Evolutionary conservation across 495 filamentous ascomycete species (phyloP), one percentile per base, ranked within the genome.

Genomic region (Pyrenopolyporus hunteri): DNA sequence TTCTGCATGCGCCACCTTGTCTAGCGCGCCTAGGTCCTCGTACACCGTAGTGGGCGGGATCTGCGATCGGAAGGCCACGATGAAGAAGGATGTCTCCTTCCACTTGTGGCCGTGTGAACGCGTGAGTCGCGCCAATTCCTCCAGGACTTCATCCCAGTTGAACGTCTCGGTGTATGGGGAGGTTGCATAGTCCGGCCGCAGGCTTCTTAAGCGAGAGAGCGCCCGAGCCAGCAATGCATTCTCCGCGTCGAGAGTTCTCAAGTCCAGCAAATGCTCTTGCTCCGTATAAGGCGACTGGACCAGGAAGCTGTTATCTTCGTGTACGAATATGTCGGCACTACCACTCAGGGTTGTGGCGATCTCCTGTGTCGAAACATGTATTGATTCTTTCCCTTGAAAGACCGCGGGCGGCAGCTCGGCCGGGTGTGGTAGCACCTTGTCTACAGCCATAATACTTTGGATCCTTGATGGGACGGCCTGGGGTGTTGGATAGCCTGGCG

Each of bases 41-140:
- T 80, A 79, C 58, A 89, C 82, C 0, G 84, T 86, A 6, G 78
- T 82, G 1, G 81, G 80, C 4, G 81, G 79, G 13, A 94, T 82
- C 50, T 74, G 80, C 0, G 90, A 94, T 1, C 90, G 82, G 73
- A 96, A 96, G 6, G 85, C 86, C 14, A 97, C 90, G 33, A 95
- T 78, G 63, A 92, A 96, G 77, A 93, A 96, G 25, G 77, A 76
- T 44, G 80, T 80, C 32, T 78, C 74, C 43, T 78, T 83, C 87
- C 89, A 95, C 0, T 58, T 43, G 52, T 85, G 80, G n/a, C 76
- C 71, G 2, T 76, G 74, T 16, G 70, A 59, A 4, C 70, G 70
- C 33, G 52, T 75, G 40, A 88, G 71, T 1, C 76, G 58, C 54
- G 70, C 73, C 37, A 93, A 70, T 17, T 77, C 73, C 8, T 74